These are phyloP conservation scores for Cordyceps farinosa DNA, from an alignment of 2,329 filamentous ascomycete genomes.

Conservation along the genomic window DNA sequence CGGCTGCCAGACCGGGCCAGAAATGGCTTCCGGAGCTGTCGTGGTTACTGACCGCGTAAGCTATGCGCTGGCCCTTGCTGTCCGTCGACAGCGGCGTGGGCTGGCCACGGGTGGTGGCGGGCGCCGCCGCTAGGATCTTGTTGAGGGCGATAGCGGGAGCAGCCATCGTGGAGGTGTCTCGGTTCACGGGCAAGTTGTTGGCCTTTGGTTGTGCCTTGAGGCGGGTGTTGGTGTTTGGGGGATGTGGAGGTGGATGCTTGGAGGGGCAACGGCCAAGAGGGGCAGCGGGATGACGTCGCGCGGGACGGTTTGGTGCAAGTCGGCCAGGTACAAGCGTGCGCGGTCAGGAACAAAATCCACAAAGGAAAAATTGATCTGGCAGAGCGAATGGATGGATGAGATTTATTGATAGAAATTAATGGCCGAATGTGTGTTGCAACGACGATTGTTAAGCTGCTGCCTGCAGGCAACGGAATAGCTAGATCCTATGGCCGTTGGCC, in stretches of 20 bases:
- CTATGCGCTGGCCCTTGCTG: slow-evolving; percentile 83
- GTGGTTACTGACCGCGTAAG: slow-evolving; percentile 71
- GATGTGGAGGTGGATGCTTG: slow-evolving; percentile 7
- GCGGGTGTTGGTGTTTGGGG: slow-evolving; percentile 2
- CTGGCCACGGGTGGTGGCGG: slow-evolving; percentile 78
- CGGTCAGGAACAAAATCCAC: not conserved
- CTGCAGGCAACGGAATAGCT: not conserved
- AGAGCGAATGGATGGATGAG: not conserved
- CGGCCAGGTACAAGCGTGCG: not conserved
- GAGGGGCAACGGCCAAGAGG: slow-evolving; percentile 14
- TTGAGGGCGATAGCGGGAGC: slow-evolving; percentile 52
- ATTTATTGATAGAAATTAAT: not conserved
- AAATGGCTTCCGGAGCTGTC: not conserved
- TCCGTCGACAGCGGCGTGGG: slow-evolving; percentile 87
- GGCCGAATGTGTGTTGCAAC: not conserved
- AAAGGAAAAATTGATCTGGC: not conserved
- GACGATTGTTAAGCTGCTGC: slow-evolving; percentile 2
- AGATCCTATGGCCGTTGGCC: not conserved
- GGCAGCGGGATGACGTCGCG: slow-evolving; percentile 13
- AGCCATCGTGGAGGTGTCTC: slow-evolving; percentile 26
- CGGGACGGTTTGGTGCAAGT: not conserved
- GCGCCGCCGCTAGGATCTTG: slow-evolving; percentile 79
- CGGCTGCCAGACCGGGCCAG: too few relatives aligned
- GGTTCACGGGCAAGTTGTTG: not conserved
- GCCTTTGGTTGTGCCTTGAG: not conserved